Percentiles rank a stretch among this genome's conserved stretches.
Conservation (phyloP, 345 rosid species). For the Adansonia digitata region DNA sequence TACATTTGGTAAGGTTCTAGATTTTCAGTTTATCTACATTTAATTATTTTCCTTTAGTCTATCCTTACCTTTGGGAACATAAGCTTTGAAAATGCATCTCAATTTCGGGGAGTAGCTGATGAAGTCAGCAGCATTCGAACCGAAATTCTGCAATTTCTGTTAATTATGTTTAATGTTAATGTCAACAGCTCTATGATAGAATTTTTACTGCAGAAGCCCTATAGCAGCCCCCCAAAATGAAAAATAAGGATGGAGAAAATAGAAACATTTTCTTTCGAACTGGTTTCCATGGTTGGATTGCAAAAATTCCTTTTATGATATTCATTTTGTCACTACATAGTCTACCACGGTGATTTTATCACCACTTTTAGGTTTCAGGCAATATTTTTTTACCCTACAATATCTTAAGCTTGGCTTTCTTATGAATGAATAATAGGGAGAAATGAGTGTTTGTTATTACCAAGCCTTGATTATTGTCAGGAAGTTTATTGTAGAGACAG, state of each 20-base stretch:
- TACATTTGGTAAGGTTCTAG: slow-evolving; percentile 64
- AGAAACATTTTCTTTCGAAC: background rate
- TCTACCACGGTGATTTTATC: background rate
- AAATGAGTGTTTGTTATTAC: background rate
- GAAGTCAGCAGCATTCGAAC: background rate
- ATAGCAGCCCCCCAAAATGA: background rate
- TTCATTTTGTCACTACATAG: background rate
- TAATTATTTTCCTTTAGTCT: background rate
- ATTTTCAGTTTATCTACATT: slow-evolving; percentile 1
- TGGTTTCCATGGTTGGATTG: background rate
- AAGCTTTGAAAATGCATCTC: background rate
- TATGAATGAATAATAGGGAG: too few relatives aligned
- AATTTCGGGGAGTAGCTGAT: background rate
- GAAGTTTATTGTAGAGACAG: background rate
- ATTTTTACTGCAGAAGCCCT: background rate
- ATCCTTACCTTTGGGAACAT: background rate
- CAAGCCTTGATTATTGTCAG: background rate
- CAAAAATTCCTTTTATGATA: background rate
- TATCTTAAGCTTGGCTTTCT: too few relatives aligned
- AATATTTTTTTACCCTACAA: background rate
- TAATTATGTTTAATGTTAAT: background rate
- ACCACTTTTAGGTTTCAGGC: background rate
- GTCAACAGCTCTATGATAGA: background rate
- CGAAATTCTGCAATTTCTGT: background rate
- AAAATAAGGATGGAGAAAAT: background rate